Percentiles rank a stretch among this genome's conserved stretches.
Conservation (phyloP, 805 yeast species). For the Saccharomycopsis amapae region DNA sequence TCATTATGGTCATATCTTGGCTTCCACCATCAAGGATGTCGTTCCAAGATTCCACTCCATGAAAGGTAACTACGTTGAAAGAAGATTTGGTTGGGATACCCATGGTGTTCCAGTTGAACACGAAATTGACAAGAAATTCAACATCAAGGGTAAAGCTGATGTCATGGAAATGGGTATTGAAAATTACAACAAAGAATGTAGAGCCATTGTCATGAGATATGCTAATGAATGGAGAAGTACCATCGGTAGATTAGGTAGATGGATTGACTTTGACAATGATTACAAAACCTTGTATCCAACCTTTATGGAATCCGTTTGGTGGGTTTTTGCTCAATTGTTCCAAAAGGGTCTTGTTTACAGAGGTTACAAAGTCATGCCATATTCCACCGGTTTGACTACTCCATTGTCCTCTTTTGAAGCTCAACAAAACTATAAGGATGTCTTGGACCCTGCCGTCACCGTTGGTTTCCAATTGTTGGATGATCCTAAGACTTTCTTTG, state of each 20-base stretch:
- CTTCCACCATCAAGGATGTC: slow-evolving; percentile 95
- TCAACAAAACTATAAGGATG: slow-evolving; percentile 96
- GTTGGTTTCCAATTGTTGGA: slow-evolving; percentile 76
- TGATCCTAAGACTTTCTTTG: slow-evolving; percentile 75
- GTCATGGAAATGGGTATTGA: slow-evolving; percentile 92
- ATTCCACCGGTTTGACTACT: slow-evolving; percentile 94
- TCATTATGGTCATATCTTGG: slow-evolving; percentile 95
- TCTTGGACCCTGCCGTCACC: slow-evolving; percentile 93
- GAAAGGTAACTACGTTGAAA: slow-evolving; percentile 94
- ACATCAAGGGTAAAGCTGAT: slow-evolving; percentile 88
- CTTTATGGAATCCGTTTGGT: slow-evolving; percentile 98
- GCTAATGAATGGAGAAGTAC: slow-evolving; percentile 93
- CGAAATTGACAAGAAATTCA: slow-evolving; percentile 95
- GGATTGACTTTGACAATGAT: slow-evolving; percentile 99
- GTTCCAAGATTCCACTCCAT: slow-evolving; percentile 96
- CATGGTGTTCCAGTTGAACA: slow-evolving; percentile 99
- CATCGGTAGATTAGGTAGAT: slow-evolving; percentile 92
- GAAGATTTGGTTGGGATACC: slow-evolving; percentile 99
- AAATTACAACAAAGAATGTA: slow-evolving; percentile 90
- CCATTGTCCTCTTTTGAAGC: slow-evolving; percentile 97
- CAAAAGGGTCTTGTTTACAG: slow-evolving; percentile 86
- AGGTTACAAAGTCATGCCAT: slow-evolving; percentile 97
- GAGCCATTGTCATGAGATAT: slow-evolving; percentile 95
- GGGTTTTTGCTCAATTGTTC: slow-evolving; percentile 90
- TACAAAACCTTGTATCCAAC: slow-evolving; percentile 93